Percentiles rank a stretch among this genome's conserved stretches.
phyloP scores from a whole-genome alignment of 768 basidiomycete genomes.

The Panellus pusillus region DNA sequence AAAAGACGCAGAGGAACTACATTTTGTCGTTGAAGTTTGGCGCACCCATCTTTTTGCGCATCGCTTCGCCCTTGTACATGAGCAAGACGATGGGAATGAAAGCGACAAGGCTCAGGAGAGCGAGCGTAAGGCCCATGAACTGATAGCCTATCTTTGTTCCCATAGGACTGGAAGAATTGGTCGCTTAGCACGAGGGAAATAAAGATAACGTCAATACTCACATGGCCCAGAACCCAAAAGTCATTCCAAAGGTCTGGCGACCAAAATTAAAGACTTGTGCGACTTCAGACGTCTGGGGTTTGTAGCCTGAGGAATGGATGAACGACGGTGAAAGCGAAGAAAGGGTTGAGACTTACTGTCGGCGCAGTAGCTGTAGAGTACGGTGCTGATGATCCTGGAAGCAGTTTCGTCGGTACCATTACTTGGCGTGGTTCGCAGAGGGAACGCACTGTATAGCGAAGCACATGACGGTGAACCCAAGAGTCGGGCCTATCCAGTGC shows the following conservation, averaged over 20 bases:
- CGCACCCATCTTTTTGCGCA: constrained; percentile 14
- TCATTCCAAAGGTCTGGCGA: constrained; percentile 22
- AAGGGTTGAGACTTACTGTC: constrained; percentile 2
- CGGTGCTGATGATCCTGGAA: constrained; percentile 14
- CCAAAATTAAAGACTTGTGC: constrained; percentile 22
- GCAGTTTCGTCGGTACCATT: background rate
- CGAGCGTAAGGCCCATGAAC: constrained; percentile 20
- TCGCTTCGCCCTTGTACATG: constrained; percentile 16
- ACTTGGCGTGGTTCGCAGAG: background rate
- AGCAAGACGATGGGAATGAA: constrained; percentile 18
- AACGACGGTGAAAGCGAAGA: background rate
- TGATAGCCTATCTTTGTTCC: constrained; percentile 22
- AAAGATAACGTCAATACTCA: background rate
- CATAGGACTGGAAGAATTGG: constrained; percentile 8
- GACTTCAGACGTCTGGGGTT: constrained; percentile 18
- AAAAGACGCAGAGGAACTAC: background rate
- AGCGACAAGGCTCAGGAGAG: constrained; percentile 14
- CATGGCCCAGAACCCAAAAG: constrained; percentile 23
- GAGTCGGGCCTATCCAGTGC: constrained; percentile 18
- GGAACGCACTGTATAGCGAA: constrained; percentile 15
- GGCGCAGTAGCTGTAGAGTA: constrained; percentile 17
- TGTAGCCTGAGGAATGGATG: constrained; percentile 5
- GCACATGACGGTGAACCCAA: constrained; percentile 18
- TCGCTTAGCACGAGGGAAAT: background rate
- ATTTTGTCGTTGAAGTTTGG: constrained; percentile 12